These are phyloP conservation scores for Erysimum pusillum DNA, from an alignment of 441 rosid species.

Conservation along the genomic window DNA sequence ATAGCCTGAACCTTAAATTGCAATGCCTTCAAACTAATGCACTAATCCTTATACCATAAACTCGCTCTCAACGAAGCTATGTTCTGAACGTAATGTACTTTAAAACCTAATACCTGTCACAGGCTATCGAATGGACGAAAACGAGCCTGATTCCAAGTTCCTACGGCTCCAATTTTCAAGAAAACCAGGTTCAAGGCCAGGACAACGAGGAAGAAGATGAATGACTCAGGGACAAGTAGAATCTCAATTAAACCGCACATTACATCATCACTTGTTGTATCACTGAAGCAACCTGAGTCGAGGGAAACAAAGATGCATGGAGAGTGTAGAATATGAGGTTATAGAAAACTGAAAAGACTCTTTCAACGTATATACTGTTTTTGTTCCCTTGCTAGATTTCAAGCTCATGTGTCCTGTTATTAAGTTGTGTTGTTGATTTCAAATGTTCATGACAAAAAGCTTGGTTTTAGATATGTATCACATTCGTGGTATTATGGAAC, in stretches of 20 bases:
- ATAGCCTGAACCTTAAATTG: not conserved
- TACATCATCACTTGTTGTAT: slow-evolving; percentile 23
- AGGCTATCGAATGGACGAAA: slow-evolving; percentile 88
- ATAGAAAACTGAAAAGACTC: slow-evolving; percentile 2
- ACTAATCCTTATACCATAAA: not conserved
- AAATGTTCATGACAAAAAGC: slow-evolving; percentile 13
- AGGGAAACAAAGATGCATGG: slow-evolving; percentile 28
- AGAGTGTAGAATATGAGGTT: slow-evolving; percentile 30
- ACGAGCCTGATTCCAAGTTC: slow-evolving; percentile 70
- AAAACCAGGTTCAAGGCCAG: slow-evolving; percentile 70
- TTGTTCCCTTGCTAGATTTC: slow-evolving; percentile 4
- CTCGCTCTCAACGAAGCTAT: not conserved
- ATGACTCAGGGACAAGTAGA: slow-evolving; percentile 12
- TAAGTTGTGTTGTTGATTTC: slow-evolving; percentile 29
- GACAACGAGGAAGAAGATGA: slow-evolving; percentile 65
- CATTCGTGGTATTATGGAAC: slow-evolving; percentile 1
- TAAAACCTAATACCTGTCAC: slow-evolving; percentile 24
- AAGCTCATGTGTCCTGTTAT: slow-evolving; percentile 8
- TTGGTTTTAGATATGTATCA: slow-evolving; percentile 8
- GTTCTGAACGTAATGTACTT: not conserved
- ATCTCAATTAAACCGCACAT: slow-evolving; percentile 29
- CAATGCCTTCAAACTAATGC: slow-evolving; percentile 1
- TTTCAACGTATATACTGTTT: not conserved
- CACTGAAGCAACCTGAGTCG: not conserved
- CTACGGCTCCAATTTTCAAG: slow-evolving; percentile 86